Base-by-base conservation (phyloP, 2,329 filamentous ascomycete species). In the Bipolaris sorokiniana region DNA sequence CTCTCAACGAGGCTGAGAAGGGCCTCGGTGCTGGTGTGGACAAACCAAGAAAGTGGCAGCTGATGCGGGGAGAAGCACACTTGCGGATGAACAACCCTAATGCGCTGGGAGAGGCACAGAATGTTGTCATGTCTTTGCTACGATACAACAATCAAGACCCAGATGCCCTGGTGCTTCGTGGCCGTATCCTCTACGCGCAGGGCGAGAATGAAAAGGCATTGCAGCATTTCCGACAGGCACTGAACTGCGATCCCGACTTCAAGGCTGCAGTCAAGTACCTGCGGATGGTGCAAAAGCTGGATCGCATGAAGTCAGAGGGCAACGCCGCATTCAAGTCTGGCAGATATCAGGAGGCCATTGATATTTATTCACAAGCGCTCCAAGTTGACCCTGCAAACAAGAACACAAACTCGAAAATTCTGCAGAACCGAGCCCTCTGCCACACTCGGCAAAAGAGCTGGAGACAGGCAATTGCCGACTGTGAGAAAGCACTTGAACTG, bases 171-270 rank as follows among this genome's bases (percentile, higher is more conserved):
- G 91, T 97, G 5, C 85, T 99, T 49, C 87, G 94, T 46, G 95
- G 94, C 22, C 87, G 92, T 62, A 90, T 92, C 15, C 84, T 97
- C 48, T 98, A 98, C 70, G 89, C 88, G 3, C 91, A 95, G 74
- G 95, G 95, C 28, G 95, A 99, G 67, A 97, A 97, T 71, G 91
- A 96, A 2, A 96, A 97, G 82, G 94, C 95, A 1, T 85, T 97
- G 41, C 90, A 94, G 73, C 91, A 96, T 76, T 95, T 98, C 81
- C 87, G 92, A 64, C 91, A 95, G 80, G 95, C 94, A 18, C 81
- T 97, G 54, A 90, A 84, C 75, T 92, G 93, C 76, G 95, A 98
- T 68, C 95, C 95, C 7, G 95, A 99, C 76, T 95, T 90, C 81
- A 89, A 87, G 68, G 89, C 91, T 62, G 94, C 93, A 7, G 86